Conservation (phyloP, 2,329 filamentous ascomycete genomes). For the Microdochium trichocladiopsis region DNA sequence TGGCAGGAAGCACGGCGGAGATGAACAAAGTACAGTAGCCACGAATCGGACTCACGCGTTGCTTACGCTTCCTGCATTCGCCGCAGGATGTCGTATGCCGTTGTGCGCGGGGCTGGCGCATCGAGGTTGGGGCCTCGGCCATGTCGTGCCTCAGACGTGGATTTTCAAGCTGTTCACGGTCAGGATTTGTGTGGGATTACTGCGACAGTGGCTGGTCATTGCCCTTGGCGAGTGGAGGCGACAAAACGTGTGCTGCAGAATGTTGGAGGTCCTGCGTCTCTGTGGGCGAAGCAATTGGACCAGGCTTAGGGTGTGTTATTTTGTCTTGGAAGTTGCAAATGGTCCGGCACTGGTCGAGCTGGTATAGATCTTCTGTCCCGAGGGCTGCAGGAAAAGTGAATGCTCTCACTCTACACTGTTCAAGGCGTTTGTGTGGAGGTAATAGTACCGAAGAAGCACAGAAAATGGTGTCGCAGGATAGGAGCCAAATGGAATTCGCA, state of each 20-base stretch:
- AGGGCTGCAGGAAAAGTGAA: neutral
- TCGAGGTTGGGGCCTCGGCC: neutral
- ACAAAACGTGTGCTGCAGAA: neutral
- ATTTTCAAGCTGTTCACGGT: neutral
- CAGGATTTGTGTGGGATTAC: neutral
- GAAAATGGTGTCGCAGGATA: too few species aligned
- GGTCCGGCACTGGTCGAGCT: neutral
- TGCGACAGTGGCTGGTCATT: neutral
- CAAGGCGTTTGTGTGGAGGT: too few species aligned
- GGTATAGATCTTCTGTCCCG: neutral
- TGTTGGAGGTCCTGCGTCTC: neutral
- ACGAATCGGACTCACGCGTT: conserved; percentile 31
- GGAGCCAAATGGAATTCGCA: too few species aligned
- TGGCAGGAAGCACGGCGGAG: too few species aligned
- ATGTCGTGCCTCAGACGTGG: neutral
- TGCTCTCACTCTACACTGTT: neutral
- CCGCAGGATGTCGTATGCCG: conserved; percentile 36
- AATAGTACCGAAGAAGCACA: too few species aligned
- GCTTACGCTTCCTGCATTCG: conserved; percentile 43
- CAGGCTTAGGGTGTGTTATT: neutral
- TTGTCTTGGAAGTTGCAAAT: neutral
- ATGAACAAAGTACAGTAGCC: neutral
- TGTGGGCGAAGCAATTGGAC: neutral
- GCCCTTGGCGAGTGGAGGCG: neutral
- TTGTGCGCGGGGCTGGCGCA: conserved; percentile 20